These are phyloP conservation scores for Tolypocladium guangdongense DNA, from an alignment of 2,329 filamentous ascomycete genomes.

Conservation along the genomic window DNA sequence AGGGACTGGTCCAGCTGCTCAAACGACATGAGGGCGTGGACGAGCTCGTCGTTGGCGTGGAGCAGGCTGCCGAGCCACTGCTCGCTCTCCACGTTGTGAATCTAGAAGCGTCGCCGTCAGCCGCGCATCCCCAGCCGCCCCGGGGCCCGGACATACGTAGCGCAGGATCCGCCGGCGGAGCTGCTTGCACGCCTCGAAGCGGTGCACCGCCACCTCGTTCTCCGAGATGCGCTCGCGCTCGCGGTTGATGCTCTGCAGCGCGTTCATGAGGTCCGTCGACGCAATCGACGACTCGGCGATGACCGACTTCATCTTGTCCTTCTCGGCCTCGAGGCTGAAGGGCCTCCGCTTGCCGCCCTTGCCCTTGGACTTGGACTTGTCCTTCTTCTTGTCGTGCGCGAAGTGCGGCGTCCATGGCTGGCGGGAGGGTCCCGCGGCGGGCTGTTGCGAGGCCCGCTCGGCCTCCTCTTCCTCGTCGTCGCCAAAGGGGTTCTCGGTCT, in stretches of 20 bases:
- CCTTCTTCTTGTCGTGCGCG: constrained; percentile 36
- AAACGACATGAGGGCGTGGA: constrained; percentile 84
- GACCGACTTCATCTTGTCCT: constrained; percentile 74
- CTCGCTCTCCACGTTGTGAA: constrained; percentile 82
- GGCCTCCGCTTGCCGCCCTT: constrained; percentile 43
- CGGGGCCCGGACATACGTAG: constrained; percentile 42
- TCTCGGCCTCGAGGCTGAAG: constrained; percentile 82
- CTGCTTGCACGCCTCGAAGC: constrained; percentile 79
- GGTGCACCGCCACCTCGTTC: constrained; percentile 60
- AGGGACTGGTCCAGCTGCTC: constrained; percentile 86
- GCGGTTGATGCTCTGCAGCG: constrained; percentile 80
- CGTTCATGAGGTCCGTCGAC: constrained; percentile 82
- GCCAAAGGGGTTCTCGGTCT: constrained; percentile 65
- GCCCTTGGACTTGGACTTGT: constrained; percentile 28
- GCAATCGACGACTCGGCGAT: constrained; percentile 85
- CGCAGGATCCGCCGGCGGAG: constrained; percentile 75
- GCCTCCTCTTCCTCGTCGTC: constrained; percentile 51
- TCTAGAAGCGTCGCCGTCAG: constrained; percentile 31
- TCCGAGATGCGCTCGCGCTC: constrained; percentile 82
- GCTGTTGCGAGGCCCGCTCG: constrained; percentile 17
- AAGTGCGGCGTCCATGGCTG: background rate
- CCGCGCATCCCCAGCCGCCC: background rate
- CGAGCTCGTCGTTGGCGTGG: constrained; percentile 92
- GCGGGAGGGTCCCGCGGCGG: constrained; percentile 5
- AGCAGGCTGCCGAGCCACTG: constrained; percentile 86